Base-by-base conservation (phyloP, 371 early-diverging fungal species). In the Apophysomyces trapeziformis region DNA sequence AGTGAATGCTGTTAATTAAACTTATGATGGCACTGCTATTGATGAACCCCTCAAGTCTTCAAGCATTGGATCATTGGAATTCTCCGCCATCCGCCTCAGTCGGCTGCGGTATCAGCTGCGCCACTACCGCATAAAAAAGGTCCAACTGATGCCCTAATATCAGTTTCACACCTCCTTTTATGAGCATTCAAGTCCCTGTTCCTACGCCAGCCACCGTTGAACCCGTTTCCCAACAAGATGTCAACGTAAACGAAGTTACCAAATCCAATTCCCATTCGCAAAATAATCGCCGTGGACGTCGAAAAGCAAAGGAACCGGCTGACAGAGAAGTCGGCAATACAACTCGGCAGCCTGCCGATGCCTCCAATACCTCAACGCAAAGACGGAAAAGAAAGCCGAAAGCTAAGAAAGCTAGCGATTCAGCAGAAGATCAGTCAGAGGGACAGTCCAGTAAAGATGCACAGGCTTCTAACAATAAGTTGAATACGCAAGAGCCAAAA, bases 381-480 rank as follows among this genome's bases (percentile, higher is more conserved):
- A 50, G 21, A 21, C 54, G 54, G 1, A 57, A 64, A 44, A 54
- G 64, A 57, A 64, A 64, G 18, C 58, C 57, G 36, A 64, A 43
- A 36, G 36, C 64, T 16, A 46, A 43, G 41, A 45, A 43, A 0
- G 14, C 47, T 7, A 44, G 58, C 13, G 58, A 56, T 7, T 12
- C 45, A 41, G 7, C 18, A 16, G 36, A 58, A 7, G 35, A 58
- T 16, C 58, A 58, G 41, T 7, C 58, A n/a, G 45, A 13, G 13
- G 14, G 26, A 50, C 7, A 58, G 21, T 36, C n/a, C 5, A 38
- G 38, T 41, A 65, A 44, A 13, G 13, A 41, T 5, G 39, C 37
- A 39, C 43, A 65, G 35, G 32, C 41, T 1, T 41, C 26, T 21
- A 58, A 57, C n/a, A 37, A 26, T 6, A 65, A 39, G 7, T 9